Base-by-base conservation (phyloP, 2,329 filamentous ascomycete genomes). In the Colletotrichum scovillei region DNA sequence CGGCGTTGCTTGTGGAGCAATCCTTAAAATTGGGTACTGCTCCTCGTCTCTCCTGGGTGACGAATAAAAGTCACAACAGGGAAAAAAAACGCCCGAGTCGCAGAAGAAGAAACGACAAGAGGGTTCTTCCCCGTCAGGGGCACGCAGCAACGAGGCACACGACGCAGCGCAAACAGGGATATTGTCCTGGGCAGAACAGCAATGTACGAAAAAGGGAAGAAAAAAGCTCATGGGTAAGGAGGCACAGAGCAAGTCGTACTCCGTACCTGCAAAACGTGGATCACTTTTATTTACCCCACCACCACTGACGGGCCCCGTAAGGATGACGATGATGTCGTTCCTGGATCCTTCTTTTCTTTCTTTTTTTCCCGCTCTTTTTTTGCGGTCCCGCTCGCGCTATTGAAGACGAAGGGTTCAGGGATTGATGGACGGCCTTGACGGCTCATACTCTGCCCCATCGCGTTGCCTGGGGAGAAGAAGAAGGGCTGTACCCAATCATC, bases 241-340 rank as follows among this genome's bases (percentile, higher is more conserved):
- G 38, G 38, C 8, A 42, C 38, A 42, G 14, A 42, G 35, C 5
- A 42, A 42, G 6, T 42, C 14, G 35, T 42, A 38, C 35, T 42
- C 12, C 14, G 35, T 42, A 35, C 32, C 32, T 35, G 32, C 11
- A 35, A 35, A 35, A 35, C 32, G 32, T 42, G 38, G 38, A 42
- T 42, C 42, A n/a, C 7, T 46, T 2, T 46, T n/a, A 7, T n/a
- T 16, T 5, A 35, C 42, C 42, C 42, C 42, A 49, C 42, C 19
- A 49, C 42, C 42, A 11, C 19, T 22, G 19, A 22, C 19, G 11
- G 19, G 46, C 69, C 49, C 57, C 49, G 57, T 68, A 72, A 72
- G 69, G 42, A 67, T 73, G 59, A 73, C 66, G 70, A 73, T 73
- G 70, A 73, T 73, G 70, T 69, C 59, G 59, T 65, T 35, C 26